phyloP scores from a whole-genome alignment of 192 early-diverging fungal species.

The Rhizoclosmatium globosum region DNA sequence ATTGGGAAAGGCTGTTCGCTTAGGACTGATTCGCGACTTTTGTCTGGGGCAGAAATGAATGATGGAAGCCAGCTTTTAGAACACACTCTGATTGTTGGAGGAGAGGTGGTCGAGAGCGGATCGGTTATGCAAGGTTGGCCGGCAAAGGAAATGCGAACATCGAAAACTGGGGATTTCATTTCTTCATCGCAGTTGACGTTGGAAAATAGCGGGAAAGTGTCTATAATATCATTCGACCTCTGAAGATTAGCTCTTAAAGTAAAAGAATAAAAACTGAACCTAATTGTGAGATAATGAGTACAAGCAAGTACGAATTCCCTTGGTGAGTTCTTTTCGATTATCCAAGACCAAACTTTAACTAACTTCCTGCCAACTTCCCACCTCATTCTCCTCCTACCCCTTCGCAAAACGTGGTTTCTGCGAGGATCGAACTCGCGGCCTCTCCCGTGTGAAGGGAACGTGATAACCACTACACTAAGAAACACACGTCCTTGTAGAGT shows the following conservation, averaged over 20 bases:
- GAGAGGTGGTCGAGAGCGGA: conserved; percentile 38
- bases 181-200: neutral
- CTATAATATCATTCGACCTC: too few species aligned
- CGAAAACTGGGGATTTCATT: neutral
- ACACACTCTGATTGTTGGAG: conserved; percentile 49
- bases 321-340: too few species aligned
- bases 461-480: too few species aligned
- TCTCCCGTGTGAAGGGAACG: too few species aligned
- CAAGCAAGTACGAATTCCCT: too few species aligned
- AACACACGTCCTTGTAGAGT: too few species aligned
- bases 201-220: neutral
- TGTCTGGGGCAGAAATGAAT: conserved; percentile 43
- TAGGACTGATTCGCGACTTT: conserved; percentile 47
- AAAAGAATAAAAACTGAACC: too few species aligned
- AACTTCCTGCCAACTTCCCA: neutral
- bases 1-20: conserved; percentile 49
- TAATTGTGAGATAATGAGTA: too few species aligned
- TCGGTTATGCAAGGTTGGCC: conserved; percentile 54
- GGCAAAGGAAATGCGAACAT: conserved; percentile 12
- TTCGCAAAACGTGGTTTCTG: neutral
- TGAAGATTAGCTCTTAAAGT: too few species aligned
- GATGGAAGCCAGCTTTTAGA: conserved; percentile 46
- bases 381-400: neutral
- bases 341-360: neutral
- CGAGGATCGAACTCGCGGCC: too few species aligned